Conservation (phyloP, 1,139 yeast genomes). For the Geotrichum aggregatum region DNA sequence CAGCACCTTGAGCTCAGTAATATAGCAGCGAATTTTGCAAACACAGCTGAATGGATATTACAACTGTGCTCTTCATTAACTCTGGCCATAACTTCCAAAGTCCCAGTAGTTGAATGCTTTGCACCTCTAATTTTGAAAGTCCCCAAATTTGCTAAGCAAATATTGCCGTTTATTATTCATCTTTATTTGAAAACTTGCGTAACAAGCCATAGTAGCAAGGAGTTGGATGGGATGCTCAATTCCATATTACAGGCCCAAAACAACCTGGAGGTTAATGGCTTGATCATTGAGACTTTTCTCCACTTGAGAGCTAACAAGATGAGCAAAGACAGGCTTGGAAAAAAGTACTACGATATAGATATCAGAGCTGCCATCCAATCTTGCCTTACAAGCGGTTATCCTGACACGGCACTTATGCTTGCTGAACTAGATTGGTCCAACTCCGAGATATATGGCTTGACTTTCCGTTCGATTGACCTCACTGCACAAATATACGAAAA, state of each 20-base stretch:
- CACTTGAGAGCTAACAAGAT: constrained; percentile 14
- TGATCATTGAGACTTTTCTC: constrained; percentile 15
- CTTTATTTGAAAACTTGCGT: constrained; percentile 1
- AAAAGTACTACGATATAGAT: constrained; percentile 9
- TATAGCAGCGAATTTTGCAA: neutral
- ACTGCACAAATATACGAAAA: constrained; percentile 11
- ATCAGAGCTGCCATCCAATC: constrained; percentile 9
- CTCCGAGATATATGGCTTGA: neutral
- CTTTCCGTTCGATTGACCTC: constrained; percentile 5
- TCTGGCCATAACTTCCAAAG: neutral
- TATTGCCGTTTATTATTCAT: constrained; percentile 11
- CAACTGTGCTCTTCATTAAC: constrained; percentile 13
- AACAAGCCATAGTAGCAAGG: neutral
- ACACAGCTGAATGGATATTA: constrained; percentile 12
- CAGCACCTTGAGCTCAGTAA: neutral
- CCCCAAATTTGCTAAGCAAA: constrained; percentile 10
- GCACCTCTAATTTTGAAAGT: neutral
- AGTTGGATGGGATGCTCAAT: constrained; percentile 9
- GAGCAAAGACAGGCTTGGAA: constrained; percentile 6
- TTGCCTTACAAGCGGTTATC: constrained; percentile 3
- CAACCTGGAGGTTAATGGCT: constrained; percentile 3
- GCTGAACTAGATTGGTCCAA: constrained; percentile 18
- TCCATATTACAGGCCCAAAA: constrained; percentile 1
- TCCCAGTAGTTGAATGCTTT: constrained; percentile 12
- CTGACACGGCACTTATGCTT: constrained; percentile 15